phyloP scores from a whole-genome alignment of 768 basidiomycete species.

The Boletellus sp. region DNA sequence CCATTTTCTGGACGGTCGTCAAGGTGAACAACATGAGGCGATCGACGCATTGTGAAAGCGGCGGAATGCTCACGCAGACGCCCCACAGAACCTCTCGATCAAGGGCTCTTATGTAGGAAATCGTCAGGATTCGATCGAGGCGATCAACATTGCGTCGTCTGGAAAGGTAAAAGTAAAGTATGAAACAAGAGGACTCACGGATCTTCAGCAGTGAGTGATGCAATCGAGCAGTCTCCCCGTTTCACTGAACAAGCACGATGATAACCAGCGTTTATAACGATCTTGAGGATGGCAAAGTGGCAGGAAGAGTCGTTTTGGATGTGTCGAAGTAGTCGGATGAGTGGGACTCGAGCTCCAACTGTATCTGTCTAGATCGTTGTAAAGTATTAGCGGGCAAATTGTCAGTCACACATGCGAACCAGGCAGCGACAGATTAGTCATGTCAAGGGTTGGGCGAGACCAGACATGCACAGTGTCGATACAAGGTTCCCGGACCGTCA shows the following conservation, averaged over 20 bases:
- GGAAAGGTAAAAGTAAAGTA: slow-evolving; percentile 68
- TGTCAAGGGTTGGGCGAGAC: too few species aligned
- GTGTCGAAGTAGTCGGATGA: slow-evolving; percentile 20
- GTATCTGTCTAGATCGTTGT: too few species aligned
- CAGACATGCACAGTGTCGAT: too few species aligned
- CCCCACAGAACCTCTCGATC: slow-evolving; percentile 25
- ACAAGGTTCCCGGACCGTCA: too few species aligned
- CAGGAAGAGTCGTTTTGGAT: slow-evolving; percentile 41
- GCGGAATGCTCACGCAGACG: background rate
- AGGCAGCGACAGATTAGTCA: too few species aligned
- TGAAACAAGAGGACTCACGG: slow-evolving; percentile 41
- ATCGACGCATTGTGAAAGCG: background rate
- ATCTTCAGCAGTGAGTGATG: slow-evolving; percentile 49
- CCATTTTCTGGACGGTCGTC: slow-evolving; percentile 69
- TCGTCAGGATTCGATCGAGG: slow-evolving; percentile 80
- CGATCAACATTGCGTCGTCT: slow-evolving; percentile 67
- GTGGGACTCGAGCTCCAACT: too few species aligned
- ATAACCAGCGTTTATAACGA: slow-evolving; percentile 35
- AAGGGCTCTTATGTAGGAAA: slow-evolving; percentile 54
- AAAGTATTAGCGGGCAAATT: too few species aligned
- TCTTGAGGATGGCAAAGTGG: slow-evolving; percentile 39
- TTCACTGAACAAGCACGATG: background rate
- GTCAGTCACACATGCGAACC: too few species aligned
- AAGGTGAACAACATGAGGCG: slow-evolving; percentile 37
- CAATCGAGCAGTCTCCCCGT: background rate